Conservation (phyloP, 805 yeast species). For the Lipomyces yamanashiensis region DNA sequence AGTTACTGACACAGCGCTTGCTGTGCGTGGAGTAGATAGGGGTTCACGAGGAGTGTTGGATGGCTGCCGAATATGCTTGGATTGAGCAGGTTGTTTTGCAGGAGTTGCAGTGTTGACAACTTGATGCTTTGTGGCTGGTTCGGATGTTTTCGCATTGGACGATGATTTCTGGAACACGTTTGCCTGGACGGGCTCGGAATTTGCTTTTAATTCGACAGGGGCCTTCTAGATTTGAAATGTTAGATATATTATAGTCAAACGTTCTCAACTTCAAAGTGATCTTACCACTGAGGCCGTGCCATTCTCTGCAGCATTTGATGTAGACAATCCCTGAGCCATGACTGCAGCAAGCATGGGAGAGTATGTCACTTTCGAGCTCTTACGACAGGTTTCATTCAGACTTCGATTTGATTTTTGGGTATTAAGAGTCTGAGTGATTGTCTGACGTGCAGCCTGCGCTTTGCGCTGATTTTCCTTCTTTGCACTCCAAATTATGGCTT, state of each 20-base stretch:
- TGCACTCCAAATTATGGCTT: slow-evolving; percentile 32
- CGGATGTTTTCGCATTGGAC: too few relatives aligned
- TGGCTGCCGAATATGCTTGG: neutral
- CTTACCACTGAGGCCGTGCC: neutral
- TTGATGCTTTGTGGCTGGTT: too few relatives aligned
- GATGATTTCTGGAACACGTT: too few relatives aligned
- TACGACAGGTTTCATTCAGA: neutral
- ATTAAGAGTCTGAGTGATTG: neutral
- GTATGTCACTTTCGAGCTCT: slow-evolving; percentile 25
- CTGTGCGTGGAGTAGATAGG: neutral
- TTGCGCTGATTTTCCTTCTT: slow-evolving; percentile 19
- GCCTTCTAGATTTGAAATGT: too few relatives aligned
- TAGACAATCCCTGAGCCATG: slow-evolving; percentile 25
- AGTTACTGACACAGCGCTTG: neutral
- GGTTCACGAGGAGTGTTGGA: neutral
- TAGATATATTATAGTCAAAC: too few relatives aligned
- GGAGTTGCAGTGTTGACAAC: neutral
- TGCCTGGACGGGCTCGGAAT: too few relatives aligned
- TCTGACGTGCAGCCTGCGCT: neutral
- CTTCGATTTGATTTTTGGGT: neutral
- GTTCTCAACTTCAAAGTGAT: too few relatives aligned
- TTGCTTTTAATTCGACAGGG: too few relatives aligned
- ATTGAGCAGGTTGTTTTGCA: neutral
- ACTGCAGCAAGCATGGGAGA: slow-evolving; percentile 32
- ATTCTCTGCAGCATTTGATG: neutral